Conservation (phyloP, 2,329 filamentous ascomycete species). For the Venturia oleaginea region DNA sequence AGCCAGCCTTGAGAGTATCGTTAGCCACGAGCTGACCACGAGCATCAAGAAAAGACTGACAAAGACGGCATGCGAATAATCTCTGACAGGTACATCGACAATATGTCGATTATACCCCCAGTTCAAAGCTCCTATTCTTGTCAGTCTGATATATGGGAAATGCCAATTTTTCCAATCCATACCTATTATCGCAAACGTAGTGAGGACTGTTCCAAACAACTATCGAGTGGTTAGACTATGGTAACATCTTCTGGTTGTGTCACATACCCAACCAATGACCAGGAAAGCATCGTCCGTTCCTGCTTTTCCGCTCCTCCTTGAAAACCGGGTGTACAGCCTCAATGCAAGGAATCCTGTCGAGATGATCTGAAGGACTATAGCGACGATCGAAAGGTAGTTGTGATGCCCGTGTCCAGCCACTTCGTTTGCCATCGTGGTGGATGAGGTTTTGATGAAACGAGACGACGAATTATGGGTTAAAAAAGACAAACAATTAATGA, state of each 20-base stretch:
- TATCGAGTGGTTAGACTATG: neutral
- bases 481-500: neutral
- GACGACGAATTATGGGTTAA: neutral
- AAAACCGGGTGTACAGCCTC: neutral
- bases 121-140: conserved; percentile 16
- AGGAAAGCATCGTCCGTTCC: conserved; percentile 10
- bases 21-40: neutral
- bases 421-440: neutral
- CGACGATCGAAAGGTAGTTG: neutral
- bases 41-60: conserved; percentile 12
- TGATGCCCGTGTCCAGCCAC: neutral
- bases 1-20: conserved; percentile 19
- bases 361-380: conserved; percentile 5
- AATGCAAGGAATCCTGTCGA: conserved; percentile 2
- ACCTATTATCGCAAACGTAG: conserved; percentile 4
- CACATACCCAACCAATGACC: conserved; percentile 2
- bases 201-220: conserved; percentile 4
- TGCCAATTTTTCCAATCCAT: neutral
- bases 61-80: conserved; percentile 17
- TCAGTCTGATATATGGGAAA: neutral
- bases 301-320: neutral
- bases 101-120: conserved; percentile 26
- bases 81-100: conserved; percentile 24
- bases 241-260: neutral
- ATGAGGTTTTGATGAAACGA: neutral